Conservation (phyloP, 2,329 filamentous ascomycete species). For the Phaeomoniella chlamydospora region DNA sequence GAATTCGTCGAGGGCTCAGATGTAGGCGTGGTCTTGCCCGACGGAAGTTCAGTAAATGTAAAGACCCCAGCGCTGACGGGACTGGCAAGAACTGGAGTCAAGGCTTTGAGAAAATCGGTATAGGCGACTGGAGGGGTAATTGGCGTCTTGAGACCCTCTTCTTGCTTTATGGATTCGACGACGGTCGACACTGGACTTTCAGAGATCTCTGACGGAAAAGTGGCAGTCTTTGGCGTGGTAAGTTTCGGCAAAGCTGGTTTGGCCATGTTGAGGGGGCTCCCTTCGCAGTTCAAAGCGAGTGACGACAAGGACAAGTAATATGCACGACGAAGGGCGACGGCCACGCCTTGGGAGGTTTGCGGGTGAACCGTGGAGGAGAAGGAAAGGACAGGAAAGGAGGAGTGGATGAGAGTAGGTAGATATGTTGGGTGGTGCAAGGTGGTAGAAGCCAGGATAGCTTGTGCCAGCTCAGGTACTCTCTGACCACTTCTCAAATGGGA, state of each 20-base stretch:
- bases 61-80: constrained; percentile 43
- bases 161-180: constrained; percentile 51
- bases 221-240: constrained; percentile 26
- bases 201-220: constrained; percentile 40
- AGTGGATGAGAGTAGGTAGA: neutral
- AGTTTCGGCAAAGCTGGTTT: constrained; percentile 25
- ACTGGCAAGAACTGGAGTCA: constrained; percentile 56
- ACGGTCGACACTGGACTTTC: constrained; percentile 48
- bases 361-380: neutral
- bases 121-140: constrained; percentile 86
- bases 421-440: neutral
- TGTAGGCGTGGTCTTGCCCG: constrained; percentile 16
- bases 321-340: neutral
- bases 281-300: neutral
- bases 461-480: too few relatives aligned
- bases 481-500: too few relatives aligned
- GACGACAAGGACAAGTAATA: neutral
- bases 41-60: constrained; percentile 20
- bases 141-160: constrained; percentile 58
- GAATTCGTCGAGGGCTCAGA: constrained; percentile 24
- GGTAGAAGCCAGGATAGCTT: neutral
- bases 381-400: neutral
- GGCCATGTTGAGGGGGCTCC: constrained; percentile 2
- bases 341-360: neutral
- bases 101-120: constrained; percentile 78